These are phyloP conservation scores for Scheffersomyces illinoinensis DNA, from an alignment of 1,139 yeast species.

Conservation along the genomic window DNA sequence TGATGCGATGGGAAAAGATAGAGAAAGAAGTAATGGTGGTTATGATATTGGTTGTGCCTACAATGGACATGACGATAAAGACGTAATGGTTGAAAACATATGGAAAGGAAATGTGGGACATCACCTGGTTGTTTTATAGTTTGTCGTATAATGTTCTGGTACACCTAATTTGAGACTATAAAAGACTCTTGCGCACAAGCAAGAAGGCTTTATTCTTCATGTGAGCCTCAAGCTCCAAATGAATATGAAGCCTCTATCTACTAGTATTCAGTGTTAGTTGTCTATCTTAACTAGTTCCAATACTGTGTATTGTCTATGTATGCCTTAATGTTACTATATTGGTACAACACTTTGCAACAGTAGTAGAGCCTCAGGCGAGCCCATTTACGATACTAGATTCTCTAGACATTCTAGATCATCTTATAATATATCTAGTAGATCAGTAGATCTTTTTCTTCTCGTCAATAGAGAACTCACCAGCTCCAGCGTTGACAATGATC, in stretches of 20 bases:
- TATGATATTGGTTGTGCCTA: not conserved
- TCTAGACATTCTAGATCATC: constrained; percentile 2
- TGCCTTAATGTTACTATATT: not conserved
- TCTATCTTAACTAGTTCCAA: not conserved
- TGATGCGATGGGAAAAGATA: not conserved
- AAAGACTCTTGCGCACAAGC: not conserved
- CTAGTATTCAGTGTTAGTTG: not conserved
- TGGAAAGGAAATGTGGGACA: too few species aligned
- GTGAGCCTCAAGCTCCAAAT: not conserved
- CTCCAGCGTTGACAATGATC: constrained; percentile 91
- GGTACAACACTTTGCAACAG: not conserved
- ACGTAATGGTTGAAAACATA: too few species aligned
- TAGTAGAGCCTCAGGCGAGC: not conserved
- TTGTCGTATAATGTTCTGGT: too few species aligned
- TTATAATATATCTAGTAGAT: constrained; percentile 6
- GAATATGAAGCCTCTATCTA: not conserved
- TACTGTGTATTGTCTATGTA: not conserved
- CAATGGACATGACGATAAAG: not conserved
- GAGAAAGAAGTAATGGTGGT: not conserved
- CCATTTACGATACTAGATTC: not conserved
- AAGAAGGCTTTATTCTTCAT: not conserved
- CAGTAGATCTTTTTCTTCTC: constrained; percentile 94
- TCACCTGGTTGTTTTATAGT: too few species aligned
- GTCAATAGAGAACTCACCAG: constrained; percentile 91
- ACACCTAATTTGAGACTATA: not conserved